Percentiles rank a stretch among this genome's conserved stretches.
Conservation (phyloP, 2,329 filamentous ascomycete species). For the Diaporthe citriasiana region DNA sequence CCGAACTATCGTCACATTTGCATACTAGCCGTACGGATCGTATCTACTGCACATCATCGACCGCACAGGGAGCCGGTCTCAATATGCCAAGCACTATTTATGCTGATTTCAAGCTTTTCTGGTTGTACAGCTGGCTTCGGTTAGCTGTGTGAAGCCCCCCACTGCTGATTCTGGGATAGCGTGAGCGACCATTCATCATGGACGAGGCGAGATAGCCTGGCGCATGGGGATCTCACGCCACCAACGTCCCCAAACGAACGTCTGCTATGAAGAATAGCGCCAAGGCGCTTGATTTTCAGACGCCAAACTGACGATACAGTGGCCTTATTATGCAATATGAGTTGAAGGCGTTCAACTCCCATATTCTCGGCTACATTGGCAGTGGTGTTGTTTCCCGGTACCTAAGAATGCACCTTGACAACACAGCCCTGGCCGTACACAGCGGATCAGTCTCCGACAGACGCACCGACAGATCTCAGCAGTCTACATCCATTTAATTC, state of each 20-base stretch:
- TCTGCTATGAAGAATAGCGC: not conserved
- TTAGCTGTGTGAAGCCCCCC: not conserved
- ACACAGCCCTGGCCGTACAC: not conserved
- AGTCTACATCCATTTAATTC: not conserved
- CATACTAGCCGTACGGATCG: not conserved
- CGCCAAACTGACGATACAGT: not conserved
- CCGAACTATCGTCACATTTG: conserved; percentile 18
- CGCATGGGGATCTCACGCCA: conserved; percentile 9
- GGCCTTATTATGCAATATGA: not conserved
- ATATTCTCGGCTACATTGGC: not conserved
- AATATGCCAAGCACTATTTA: conserved; percentile 4
- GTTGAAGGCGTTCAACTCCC: not conserved
- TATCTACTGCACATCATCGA: conserved; percentile 13
- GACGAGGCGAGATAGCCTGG: conserved; percentile 4
- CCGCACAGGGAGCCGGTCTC: not conserved
- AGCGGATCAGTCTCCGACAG: not conserved
- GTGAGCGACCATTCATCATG: not conserved
- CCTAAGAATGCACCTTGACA: not conserved
- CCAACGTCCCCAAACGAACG: not conserved
- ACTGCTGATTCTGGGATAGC: not conserved
- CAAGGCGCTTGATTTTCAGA: not conserved
- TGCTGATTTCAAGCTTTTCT: conserved; percentile 18
- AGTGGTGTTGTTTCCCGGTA: not conserved
- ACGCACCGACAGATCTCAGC: not conserved
- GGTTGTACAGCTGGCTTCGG: conserved; percentile 29